These are phyloP conservation scores for Syncephalastrum monosporum DNA, from an alignment of 371 early-diverging fungal species.

Conservation along the genomic window DNA sequence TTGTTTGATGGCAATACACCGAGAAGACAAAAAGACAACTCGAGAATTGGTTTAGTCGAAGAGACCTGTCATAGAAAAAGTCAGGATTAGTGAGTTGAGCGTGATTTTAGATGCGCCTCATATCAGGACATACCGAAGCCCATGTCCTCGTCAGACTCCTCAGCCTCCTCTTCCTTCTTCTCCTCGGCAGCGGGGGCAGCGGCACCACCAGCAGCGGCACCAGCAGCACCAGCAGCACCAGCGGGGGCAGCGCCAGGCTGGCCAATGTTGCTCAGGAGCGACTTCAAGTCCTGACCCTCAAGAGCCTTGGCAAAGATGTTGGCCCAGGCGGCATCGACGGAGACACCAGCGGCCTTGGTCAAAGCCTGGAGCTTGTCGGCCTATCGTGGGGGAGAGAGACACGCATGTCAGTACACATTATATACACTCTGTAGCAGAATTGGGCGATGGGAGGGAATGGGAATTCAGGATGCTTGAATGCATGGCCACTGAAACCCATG, in stretches of 20 bases:
- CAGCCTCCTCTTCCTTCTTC: conserved; percentile 76
- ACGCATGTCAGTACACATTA: neutral
- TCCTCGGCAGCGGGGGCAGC: conserved; percentile 58
- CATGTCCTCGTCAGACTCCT: conserved; percentile 85
- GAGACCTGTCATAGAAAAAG: conserved; percentile 53
- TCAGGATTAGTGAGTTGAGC: neutral
- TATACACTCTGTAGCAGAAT: neutral
- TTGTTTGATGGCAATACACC: too few species aligned
- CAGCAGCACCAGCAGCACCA: conserved; percentile 61
- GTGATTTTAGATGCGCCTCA: neutral
- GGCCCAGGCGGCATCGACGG: conserved; percentile 96
- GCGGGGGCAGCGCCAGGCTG: conserved; percentile 41
- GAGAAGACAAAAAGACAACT: too few species aligned
- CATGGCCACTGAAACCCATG: neutral
- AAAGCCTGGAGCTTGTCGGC: conserved; percentile 93
- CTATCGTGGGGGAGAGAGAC: conserved; percentile 40
- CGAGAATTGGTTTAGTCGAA: conserved; percentile 67
- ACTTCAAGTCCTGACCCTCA: conserved; percentile 89
- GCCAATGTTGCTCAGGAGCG: conserved; percentile 91
- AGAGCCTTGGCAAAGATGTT: conserved; percentile 97
- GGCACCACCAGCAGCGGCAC: conserved; percentile 53
- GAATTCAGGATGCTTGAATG: neutral
- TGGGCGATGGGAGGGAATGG: neutral
- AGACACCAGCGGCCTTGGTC: conserved; percentile 90
- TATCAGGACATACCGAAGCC: conserved; percentile 67